Evolutionary conservation across 2,329 filamentous ascomycete species (phyloP), one percentile per base, ranked within the genome.

Genomic region (Ascochyta pisi): DNA sequence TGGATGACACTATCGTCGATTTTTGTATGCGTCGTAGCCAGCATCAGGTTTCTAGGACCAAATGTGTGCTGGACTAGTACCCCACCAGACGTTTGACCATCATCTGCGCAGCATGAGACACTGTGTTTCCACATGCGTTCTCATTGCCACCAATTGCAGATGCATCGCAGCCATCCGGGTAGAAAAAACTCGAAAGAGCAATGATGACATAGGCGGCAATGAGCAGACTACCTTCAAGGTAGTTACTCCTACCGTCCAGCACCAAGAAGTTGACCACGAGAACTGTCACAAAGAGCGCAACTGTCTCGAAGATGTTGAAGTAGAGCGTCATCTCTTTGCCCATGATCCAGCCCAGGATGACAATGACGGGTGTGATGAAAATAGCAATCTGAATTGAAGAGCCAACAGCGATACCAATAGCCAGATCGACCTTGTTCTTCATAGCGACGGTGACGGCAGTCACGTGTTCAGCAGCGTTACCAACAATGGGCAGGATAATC

Each of bases 231-330:
- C 91, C 91, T 74, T 95, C 91, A 0, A 94, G 82, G 79, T 91
- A 95, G 66, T 94, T 91, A 60, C 88, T 92, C 73, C 91, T 86
- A 27, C 91, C 92, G 66, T 96, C 91, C 19, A 88, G 83, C 44
- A 96, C 91, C 39, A 96, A 77, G 71, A 96, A 96, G 72, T 96
- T 96, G 54, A 93, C 90, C 31, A 96, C 82, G 38, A 96, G 85
- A 0, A 91, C 90, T 2, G 91, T 87, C 12, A 95, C 90, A 65
- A 96, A 96, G 37, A 96, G 79, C 37, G 90, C 88, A 22, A 92
- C 78, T 2, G 84, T 86, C 70, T 86, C 83, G 61, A 86, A 86
- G 16, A 86, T 76, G 55, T 84, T 85, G 67, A 86, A 86, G 74
- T 85, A 86, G 10, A 86, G 70, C 39, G 80, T 82, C 84, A 94